Base-by-base conservation (phyloP, 805 yeast species). In the Cyberlindnera americana region DNA sequence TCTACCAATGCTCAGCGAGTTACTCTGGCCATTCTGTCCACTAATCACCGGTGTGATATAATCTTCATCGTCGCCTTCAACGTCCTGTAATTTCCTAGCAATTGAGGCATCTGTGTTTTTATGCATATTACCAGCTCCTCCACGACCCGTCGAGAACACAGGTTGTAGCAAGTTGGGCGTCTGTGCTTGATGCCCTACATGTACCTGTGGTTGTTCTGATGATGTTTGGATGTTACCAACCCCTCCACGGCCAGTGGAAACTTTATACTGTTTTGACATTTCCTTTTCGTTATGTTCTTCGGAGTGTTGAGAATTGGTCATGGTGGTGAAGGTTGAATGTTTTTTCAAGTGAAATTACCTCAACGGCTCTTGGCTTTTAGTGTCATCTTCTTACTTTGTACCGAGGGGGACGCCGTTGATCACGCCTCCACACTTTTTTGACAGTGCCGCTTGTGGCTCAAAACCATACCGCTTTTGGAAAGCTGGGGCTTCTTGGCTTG, bases 191-290 rank as follows among this genome's bases (percentile, higher is more conserved):
- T 76, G 75, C 3, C 71, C 76, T 23, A 77, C 66, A 35, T 69
- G 73, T 4, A 83, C 83, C 8, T 76, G 67, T 4, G 78, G 78
- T 19, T 65, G 58, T 23, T 65, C 59, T 28, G 56, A 49, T 11
- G 75, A 57, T 3, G 66, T 50, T 49, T 72, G 66, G 39, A 82
- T 75, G 59, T 83, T 83, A 6, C 90, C 90, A 1, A 83, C 82
- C 9, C 91, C 91, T 10, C 91, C 91, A 48, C 91, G 70, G 5
- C 90, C 90, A 0, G 89, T 82, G n/a, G 86, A 71, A 48, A 72
- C 73, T 53, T 62, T 72, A 19, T 67, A 65, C 32, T 49, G 52
- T 21, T 33, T 44, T 29, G 43, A 34, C 48, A 43, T 42, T 3
- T 27, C 37, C 10, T 29, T 21, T 5, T 25, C 13, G 27, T 33